Conservation (phyloP, 1,284 basidiomycete genomes). For the Ganoderma boninense region DNA sequence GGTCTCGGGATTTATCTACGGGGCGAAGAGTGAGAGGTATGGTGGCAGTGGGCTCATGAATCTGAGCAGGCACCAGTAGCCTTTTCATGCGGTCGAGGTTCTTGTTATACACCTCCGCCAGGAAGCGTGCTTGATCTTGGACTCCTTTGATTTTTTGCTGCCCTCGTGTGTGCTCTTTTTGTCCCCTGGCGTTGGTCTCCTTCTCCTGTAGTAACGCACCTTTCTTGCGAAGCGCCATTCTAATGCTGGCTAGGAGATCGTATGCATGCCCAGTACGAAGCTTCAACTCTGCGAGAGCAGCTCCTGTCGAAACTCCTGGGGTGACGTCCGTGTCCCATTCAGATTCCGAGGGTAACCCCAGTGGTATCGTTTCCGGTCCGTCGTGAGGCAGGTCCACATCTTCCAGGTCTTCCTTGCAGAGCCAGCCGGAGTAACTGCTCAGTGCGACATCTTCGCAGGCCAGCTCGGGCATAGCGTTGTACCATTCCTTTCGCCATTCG, state of each 20-base stretch:
- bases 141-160: neutral
- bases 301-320: no score
- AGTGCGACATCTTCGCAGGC: neutral
- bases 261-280: neutral
- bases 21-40: neutral
- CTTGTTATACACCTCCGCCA: neutral
- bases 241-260: neutral
- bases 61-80: neutral
- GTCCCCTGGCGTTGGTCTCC: neutral
- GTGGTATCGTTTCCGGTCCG: neutral
- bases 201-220: neutral
- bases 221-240: neutral
- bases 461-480: neutral
- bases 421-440: neutral
- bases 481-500: neutral
- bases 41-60: neutral
- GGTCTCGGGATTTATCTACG: neutral
- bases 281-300: neutral
- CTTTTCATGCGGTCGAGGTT: neutral
- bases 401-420: neutral
- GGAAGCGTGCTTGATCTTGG: neutral
- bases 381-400: neutral
- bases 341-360: neutral
- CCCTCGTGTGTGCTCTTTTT: neutral
- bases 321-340: neutral